These are phyloP conservation scores for Papilionanthe hybrid DNA, from an alignment of 116 monocot genomes.

Conservation along the genomic window DNA sequence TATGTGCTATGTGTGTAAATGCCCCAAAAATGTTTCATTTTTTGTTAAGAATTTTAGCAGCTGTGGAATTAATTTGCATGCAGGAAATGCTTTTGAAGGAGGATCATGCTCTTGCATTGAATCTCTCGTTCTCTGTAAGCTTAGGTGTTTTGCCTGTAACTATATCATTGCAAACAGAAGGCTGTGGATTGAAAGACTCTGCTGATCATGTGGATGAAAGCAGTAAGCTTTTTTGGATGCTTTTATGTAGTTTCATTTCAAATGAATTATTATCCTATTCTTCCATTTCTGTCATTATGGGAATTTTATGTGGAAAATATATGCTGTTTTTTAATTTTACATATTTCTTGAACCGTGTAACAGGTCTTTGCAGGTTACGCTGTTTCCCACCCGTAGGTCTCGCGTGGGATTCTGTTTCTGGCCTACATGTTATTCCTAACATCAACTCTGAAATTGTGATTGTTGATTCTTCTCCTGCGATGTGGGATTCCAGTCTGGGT, in stretches of 20 bases:
- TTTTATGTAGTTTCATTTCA: background rate
- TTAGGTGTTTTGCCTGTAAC: constrained; percentile 74
- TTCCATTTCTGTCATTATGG: background rate
- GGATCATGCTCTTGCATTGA: constrained; percentile 75
- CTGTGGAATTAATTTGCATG: constrained; percentile 4
- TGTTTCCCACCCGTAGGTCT: constrained; percentile 93
- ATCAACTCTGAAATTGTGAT: constrained; percentile 62
- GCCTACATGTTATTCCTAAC: constrained; percentile 71
- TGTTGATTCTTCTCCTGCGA: constrained; percentile 84
- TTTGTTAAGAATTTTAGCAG: background rate
- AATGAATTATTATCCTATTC: background rate
- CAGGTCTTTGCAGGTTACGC: constrained; percentile 81
- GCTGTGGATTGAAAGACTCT: constrained; percentile 79
- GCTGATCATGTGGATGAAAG: constrained; percentile 55
- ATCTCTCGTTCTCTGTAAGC: constrained; percentile 69
- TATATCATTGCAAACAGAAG: constrained; percentile 65
- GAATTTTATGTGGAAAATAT: background rate
- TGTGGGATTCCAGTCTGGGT: constrained; percentile 50
- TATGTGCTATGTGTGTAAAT: too few relatives aligned
- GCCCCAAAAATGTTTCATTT: background rate
- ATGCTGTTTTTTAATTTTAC: background rate
- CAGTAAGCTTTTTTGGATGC: constrained; percentile 37
- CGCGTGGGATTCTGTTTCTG: constrained; percentile 76
- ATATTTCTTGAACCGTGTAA: constrained; percentile 11
- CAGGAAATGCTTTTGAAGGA: constrained; percentile 83